Conservation (phyloP, 768 basidiomycete species). For the Mrakia frigida region DNA sequence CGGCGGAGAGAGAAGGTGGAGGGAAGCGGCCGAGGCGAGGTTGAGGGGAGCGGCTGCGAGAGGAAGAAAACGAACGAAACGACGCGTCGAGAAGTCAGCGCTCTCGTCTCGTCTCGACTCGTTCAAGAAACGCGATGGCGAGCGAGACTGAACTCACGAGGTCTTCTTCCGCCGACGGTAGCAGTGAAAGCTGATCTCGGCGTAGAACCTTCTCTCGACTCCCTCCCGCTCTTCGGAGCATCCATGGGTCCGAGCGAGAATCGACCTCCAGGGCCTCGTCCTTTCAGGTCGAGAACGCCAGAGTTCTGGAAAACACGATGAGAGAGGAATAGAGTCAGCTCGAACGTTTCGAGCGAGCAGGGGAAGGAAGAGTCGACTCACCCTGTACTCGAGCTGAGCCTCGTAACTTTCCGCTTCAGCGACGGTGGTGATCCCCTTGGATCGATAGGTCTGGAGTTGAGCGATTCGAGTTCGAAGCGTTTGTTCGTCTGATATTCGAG, state of each 20-base stretch:
- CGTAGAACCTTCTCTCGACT: not conserved
- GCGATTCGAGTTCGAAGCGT: conserved; percentile 79
- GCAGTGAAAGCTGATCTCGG: not conserved
- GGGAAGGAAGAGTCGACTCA: conserved; percentile 39
- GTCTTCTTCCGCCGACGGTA: conserved; percentile 11
- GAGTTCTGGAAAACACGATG: not conserved
- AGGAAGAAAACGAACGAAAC: not conserved
- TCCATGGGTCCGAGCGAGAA: conserved; percentile 1
- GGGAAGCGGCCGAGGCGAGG: conserved; percentile 78
- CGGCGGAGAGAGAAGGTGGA: conserved; percentile 80
- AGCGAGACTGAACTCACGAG: conserved; percentile 21
- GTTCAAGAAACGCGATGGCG: not conserved
- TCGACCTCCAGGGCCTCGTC: not conserved
- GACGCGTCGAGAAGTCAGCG: not conserved
- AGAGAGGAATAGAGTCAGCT: not conserved
- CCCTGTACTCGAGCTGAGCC: conserved; percentile 57
- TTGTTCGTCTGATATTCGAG: conserved; percentile 63
- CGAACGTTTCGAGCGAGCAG: not conserved
- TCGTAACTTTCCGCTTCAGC: conserved; percentile 93
- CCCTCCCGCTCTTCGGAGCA: not conserved
- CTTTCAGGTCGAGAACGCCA: not conserved
- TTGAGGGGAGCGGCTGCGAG: conserved; percentile 58
- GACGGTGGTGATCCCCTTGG: conserved; percentile 72
- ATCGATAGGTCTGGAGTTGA: conserved; percentile 84
- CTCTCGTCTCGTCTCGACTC: not conserved